Base-by-base conservation (phyloP, 2,329 filamentous ascomycete species). In the Talaromyces sp. region DNA sequence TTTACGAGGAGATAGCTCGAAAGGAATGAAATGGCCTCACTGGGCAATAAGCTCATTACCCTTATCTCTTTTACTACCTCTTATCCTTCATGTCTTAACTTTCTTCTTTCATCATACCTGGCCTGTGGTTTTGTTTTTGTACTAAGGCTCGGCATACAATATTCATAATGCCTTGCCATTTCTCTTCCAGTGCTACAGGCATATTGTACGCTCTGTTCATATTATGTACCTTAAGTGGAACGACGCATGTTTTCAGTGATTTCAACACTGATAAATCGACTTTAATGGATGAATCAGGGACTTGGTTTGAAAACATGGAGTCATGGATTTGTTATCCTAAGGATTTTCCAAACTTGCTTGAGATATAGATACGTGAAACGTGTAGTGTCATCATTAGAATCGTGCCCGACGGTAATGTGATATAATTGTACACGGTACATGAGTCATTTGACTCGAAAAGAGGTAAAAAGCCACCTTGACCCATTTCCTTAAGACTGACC, bases 201-300 rank as follows among this genome's bases (percentile, higher is more conserved):
- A 62, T 65, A 39, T 64, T 65, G 60, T 59, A 57, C 50, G 47
- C 52, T 43, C 56, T 48, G 52, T 63, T 63, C 60, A 59, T 65
- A 62, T 54, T 62, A 62, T 65, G 64, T 65, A 62, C 48, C 64
- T 62, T 62, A 62, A 65, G 60, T 65, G 61, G 50, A 63, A 57
- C 47, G 61, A 63, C 22, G 52, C 61, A 63, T 56, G 61, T 50
- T 62, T 54, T 24, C 43, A 52, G 59, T 62, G 59, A 37, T 19
- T 60, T 39, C 54, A 16, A 41, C 54, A 39, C 35, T 57, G 54
- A 57, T 57, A n/a, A 57, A 37, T 35, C 54, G 39, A 41, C 24
- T 19, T 35, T 43, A 43, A 59, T 59, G 37, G 56, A 33, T 45
- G 14, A 59, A 31, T 31, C 56, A 59, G 37, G 33, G 52, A 7